phyloP scores from a whole-genome alignment of 257 asterid genomes.

The Linaria vulgaris region DNA sequence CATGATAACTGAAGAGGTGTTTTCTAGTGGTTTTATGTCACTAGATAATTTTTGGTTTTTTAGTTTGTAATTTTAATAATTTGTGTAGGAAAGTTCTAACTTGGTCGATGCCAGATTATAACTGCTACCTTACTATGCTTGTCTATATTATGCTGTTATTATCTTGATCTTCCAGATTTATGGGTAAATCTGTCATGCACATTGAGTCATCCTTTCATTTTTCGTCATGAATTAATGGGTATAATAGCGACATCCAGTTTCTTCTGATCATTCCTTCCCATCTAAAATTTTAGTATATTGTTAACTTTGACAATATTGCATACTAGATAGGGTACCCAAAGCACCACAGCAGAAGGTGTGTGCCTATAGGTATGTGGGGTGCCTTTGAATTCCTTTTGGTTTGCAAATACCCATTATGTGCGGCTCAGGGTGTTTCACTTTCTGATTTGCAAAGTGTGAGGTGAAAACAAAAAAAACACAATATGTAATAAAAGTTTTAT shows the following conservation, averaged over 20 bases:
- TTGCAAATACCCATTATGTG: too few relatives aligned
- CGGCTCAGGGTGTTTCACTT: too few relatives aligned
- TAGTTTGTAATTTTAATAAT: conserved; percentile 4
- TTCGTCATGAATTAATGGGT: too few relatives aligned
- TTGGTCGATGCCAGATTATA: conserved; percentile 9
- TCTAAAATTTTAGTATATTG: background rate
- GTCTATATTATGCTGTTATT: background rate
- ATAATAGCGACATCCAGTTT: background rate
- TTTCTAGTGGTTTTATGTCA: conserved; percentile 25
- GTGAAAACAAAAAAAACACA: too few relatives aligned
- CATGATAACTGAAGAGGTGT: conserved; percentile 55
- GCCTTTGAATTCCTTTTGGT: conserved; percentile 1
- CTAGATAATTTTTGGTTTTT: conserved; percentile 10
- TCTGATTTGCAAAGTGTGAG: too few relatives aligned
- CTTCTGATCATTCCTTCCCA: background rate
- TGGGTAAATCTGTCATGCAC: background rate
- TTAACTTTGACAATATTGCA: background rate
- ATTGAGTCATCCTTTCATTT: background rate
- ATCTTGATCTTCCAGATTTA: conserved; percentile 9
- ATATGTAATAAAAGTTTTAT: too few relatives aligned
- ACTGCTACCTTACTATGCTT: conserved; percentile 3
- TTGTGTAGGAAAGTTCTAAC: conserved; percentile 8
- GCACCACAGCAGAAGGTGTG: background rate
- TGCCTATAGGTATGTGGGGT: background rate
- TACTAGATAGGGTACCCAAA: background rate